Evolutionary conservation across 1,139 yeast species (phyloP).

Genomic region (Suhomyces panamericanus): DNA sequence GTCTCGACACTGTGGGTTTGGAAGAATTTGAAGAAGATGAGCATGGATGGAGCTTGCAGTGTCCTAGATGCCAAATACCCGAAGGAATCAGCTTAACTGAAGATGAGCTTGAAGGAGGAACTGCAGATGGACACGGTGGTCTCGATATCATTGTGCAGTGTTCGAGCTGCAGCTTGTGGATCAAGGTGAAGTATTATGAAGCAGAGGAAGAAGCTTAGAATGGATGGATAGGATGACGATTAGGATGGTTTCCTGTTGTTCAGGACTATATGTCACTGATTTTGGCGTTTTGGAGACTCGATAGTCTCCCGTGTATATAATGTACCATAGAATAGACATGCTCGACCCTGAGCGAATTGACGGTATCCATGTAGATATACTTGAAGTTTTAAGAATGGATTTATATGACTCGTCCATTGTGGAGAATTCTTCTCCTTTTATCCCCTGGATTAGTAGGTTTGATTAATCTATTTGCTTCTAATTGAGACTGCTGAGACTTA

Average conservation of each 20-base stretch:
- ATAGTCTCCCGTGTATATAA: background rate
- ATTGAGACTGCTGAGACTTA: no score
- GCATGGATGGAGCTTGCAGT: conserved; percentile 48
- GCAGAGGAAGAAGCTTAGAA: conserved; percentile 8
- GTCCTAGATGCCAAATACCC: conserved; percentile 70
- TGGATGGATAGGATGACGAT: no score
- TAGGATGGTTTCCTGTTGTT: no score
- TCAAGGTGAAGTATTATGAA: conserved; percentile 62
- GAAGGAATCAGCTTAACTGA: conserved; percentile 62
- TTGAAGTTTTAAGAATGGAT: no score
- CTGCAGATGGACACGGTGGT: conserved; percentile 53
- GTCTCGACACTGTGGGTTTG: conserved; percentile 63
- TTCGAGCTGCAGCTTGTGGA: conserved; percentile 79
- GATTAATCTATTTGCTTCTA: no score
- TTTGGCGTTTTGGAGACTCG: no score
- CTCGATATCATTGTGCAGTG: conserved; percentile 77
- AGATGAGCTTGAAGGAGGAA: conserved; percentile 55
- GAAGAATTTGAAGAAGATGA: conserved; percentile 50
- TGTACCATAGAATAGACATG: background rate
- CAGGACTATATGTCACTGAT: no score
- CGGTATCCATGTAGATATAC: no score
- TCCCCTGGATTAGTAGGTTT: no score
- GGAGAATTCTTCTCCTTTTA: no score
- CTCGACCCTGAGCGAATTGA: background rate
- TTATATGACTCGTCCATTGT: no score